Conservation (phyloP, 2,329 filamentous ascomycete species). For the Aspergillus vadensis region DNA sequence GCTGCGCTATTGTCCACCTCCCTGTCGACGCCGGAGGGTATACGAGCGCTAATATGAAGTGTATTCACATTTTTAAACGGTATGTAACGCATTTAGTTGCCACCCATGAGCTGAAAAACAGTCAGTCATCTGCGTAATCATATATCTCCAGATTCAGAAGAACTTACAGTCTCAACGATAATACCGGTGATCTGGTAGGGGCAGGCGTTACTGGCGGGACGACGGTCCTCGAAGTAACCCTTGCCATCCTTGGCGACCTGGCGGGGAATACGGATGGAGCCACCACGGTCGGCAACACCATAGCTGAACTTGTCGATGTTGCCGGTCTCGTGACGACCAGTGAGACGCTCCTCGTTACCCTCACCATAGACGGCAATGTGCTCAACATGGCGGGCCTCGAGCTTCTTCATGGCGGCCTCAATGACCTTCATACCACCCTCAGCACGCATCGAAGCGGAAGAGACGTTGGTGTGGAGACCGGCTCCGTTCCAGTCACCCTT, state of each 20-base stretch:
- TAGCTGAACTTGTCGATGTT: conserved; percentile 90
- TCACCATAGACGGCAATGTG: conserved; percentile 94
- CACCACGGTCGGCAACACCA: conserved; percentile 93
- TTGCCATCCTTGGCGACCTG: conserved; percentile 82
- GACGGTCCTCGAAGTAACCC: conserved; percentile 89
- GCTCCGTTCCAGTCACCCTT: conserved; percentile 96
- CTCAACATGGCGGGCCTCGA: conserved; percentile 74
- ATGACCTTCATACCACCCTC: conserved; percentile 97
- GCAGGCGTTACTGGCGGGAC: conserved; percentile 82
- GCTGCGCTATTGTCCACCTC: conserved; percentile 38
- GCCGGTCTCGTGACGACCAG: conserved; percentile 91
- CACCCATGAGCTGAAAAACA: conserved; percentile 40
- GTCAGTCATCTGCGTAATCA: conserved; percentile 9
- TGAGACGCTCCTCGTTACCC: conserved; percentile 93
- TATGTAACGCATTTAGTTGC: conserved; percentile 35
- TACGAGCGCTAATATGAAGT: conserved; percentile 42
- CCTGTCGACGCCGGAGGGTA: conserved; percentile 44
- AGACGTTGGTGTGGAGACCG: conserved; percentile 92
- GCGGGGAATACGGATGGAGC: conserved; percentile 89
- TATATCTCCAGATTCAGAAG: neutral
- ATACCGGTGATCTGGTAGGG: conserved; percentile 84
- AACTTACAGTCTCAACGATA: conserved; percentile 68
- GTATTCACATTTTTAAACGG: conserved; percentile 25
- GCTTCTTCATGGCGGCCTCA: conserved; percentile 81
- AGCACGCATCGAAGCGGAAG: conserved; percentile 80